Percentiles rank a stretch among this genome's conserved stretches.
Evolutionary conservation across 2,329 filamentous ascomycete genomes (phyloP).

Genomic region (Colletotrichum lentis): DNA sequence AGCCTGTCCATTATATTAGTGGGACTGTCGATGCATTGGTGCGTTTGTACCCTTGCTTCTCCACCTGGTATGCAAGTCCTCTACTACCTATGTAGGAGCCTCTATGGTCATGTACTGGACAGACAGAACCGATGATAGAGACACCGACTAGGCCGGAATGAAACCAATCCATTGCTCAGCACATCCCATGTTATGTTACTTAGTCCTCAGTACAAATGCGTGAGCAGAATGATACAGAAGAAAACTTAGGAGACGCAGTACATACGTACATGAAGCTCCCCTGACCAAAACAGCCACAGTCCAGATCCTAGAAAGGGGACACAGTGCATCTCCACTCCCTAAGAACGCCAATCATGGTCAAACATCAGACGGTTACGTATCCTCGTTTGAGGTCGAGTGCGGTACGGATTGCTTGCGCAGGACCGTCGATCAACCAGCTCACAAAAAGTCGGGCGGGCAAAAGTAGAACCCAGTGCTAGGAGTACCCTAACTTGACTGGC

Average conservation of each 20-base stretch:
- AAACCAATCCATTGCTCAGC: no score
- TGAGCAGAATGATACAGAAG: neutral
- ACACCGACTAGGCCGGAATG: neutral
- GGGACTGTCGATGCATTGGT: no score
- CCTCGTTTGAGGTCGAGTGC: constrained; percentile 13
- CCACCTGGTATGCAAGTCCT: neutral
- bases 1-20: no score
- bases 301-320: no score
- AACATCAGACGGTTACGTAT: constrained; percentile 22
- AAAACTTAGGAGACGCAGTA: neutral
- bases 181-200: no score
- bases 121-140: neutral
- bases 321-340: neutral
- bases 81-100: no score
- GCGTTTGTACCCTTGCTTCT: neutral
- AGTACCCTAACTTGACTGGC: neutral
- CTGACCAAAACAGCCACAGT: neutral
- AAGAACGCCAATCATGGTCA: constrained; percentile 1
- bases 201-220: neutral
- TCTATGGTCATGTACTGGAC: neutral
- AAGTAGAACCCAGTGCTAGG: neutral
- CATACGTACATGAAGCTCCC: neutral
- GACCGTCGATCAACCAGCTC: neutral
- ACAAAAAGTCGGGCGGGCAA: neutral
- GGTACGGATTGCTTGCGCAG: neutral